Percentiles rank a stretch among this genome's conserved stretches.
These are phyloP conservation scores for Blastomyces gilchristii DNA, from an alignment of 2,329 filamentous ascomycete species.

Conservation along the genomic window DNA sequence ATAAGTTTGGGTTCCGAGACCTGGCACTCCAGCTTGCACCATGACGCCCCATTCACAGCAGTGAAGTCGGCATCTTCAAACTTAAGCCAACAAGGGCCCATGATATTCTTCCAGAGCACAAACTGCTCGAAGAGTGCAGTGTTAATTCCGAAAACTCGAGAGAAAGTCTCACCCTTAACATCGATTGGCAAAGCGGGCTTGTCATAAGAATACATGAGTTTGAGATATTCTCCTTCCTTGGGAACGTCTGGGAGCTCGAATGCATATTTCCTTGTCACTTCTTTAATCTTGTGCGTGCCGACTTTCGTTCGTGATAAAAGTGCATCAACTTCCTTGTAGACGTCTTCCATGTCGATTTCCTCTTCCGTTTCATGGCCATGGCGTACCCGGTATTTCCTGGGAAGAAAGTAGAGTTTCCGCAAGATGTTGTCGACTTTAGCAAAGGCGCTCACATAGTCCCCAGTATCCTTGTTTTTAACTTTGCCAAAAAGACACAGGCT, in stretches of 20 bases:
- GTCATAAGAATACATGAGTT: slow-evolving; percentile 90
- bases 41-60: slow-evolving; percentile 80
- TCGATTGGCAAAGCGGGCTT: slow-evolving; percentile 65
- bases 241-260: slow-evolving; percentile 85
- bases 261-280: slow-evolving; percentile 81
- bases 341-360: slow-evolving; percentile 74
- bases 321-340: slow-evolving; percentile 78
- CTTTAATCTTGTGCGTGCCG: slow-evolving; percentile 85
- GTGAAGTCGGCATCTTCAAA: slow-evolving; percentile 78
- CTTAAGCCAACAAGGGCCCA: slow-evolving; percentile 96
- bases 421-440: slow-evolving; percentile 92
- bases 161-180: slow-evolving; percentile 75
- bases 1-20: slow-evolving; percentile 70
- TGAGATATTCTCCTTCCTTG: slow-evolving; percentile 82
- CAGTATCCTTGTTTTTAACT: slow-evolving; percentile 77
- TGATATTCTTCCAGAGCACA: slow-evolving; percentile 96
- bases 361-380: slow-evolving; percentile 61
- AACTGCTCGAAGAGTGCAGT: slow-evolving; percentile 96
- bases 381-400: slow-evolving; percentile 53
- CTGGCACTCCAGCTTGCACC: slow-evolving; percentile 89
- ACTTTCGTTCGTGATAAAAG: slow-evolving; percentile 84
- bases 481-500: slow-evolving; percentile 93
- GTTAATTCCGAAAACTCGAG: slow-evolving; percentile 85
- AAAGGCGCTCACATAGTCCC: slow-evolving; percentile 78
- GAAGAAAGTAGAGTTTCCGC: slow-evolving; percentile 86